Evolutionary conservation across 2,329 filamentous ascomycete species (phyloP).

Genomic region (Curvularia sp.): DNA sequence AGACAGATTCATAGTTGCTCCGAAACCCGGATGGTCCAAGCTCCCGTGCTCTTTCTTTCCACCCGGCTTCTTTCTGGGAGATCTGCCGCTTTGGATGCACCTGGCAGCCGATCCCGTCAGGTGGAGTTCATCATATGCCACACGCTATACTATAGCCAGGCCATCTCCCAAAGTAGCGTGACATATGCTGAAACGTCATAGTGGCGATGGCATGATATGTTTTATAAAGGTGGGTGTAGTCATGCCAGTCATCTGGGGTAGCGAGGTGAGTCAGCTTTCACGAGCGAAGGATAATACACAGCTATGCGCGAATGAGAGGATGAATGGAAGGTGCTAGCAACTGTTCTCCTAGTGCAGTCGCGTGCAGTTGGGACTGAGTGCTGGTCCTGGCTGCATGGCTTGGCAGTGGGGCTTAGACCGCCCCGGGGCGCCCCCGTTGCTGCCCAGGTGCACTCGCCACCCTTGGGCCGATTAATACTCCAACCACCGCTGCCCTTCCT

Average conservation of each 20-base stretch:
- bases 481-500: slow-evolving; percentile 4
- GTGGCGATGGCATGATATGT: neutral
- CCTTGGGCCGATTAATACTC: slow-evolving; percentile 16
- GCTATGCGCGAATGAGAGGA: neutral
- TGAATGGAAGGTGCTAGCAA: neutral
- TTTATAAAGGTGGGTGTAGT: neutral
- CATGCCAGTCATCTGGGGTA: neutral
- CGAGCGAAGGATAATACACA: neutral
- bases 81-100: neutral
- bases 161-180: neutral
- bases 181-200: slow-evolving; percentile 1
- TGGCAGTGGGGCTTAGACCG: slow-evolving; percentile 20
- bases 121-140: neutral
- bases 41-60: neutral
- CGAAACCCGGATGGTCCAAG: neutral
- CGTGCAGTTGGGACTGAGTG: neutral
- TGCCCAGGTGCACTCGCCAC: slow-evolving; percentile 17
- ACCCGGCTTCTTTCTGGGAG: neutral
- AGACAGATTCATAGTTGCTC: neutral
- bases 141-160: too few species aligned
- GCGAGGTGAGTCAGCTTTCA: neutral
- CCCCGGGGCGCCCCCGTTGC: slow-evolving; percentile 6
- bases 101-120: neutral
- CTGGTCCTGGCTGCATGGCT: neutral
- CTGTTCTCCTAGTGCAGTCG: neutral